A percentile compares a stretch with the other conserved stretches of the same genome.
These are phyloP conservation scores for Kandelia obovata DNA, from an alignment of 345 rosid genomes.

Conservation along the genomic window DNA sequence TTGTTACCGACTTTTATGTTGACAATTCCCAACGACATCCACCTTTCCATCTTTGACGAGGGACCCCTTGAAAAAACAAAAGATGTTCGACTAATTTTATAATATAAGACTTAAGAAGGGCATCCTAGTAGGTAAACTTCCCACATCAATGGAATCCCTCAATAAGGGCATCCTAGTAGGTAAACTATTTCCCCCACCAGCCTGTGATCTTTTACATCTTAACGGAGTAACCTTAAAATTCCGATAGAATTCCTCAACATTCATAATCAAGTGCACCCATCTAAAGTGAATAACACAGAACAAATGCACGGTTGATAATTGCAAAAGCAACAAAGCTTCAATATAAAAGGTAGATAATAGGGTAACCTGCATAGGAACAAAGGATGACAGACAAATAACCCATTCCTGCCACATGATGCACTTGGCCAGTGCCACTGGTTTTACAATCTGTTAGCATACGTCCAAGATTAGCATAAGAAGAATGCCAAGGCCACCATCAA, in stretches of 20 bases:
- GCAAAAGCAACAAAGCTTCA: not conserved
- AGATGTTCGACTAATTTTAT: no score
- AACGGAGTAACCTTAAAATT: no score
- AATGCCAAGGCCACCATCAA: not conserved
- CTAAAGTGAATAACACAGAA: not conserved
- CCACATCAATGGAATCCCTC: no score
- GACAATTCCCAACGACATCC: no score
- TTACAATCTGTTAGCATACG: conserved; percentile 14
- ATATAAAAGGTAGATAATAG: not conserved
- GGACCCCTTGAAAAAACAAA: no score
- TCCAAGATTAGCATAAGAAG: conserved; percentile 6
- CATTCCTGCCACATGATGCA: conserved; percentile 9
- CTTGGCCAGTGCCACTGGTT: conserved; percentile 1
- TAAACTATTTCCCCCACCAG: no score
- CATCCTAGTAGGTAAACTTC: no score
- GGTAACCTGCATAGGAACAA: not conserved
- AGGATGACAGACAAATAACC: no score
- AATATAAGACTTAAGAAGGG: not conserved
- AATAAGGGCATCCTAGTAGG: no score
- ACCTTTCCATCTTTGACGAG: not conserved
- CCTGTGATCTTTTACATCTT: no score
- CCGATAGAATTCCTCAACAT: not conserved
- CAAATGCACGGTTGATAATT: not conserved
- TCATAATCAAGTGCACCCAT: not conserved
- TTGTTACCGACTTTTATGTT: no score